Evolutionary conservation across 2,329 filamentous ascomycete genomes (phyloP).

Genomic region (Colletotrichum agaves): DNA sequence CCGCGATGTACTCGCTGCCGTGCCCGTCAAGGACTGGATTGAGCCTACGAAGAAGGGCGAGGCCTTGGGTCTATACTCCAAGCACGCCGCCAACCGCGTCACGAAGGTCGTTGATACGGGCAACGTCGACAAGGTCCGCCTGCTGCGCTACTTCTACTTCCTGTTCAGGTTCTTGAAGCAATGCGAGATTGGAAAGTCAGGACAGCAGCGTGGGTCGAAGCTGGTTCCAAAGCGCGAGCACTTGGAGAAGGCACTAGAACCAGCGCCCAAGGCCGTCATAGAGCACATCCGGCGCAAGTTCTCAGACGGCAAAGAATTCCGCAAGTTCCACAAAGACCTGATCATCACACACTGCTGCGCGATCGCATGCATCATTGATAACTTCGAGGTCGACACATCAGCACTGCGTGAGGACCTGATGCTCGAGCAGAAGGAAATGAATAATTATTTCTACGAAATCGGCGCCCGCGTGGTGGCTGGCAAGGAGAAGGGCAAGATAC

Average conservation of each 20-base stretch:
- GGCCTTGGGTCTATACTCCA: constrained; percentile 66
- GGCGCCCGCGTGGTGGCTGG: constrained; percentile 75
- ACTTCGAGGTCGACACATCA: constrained; percentile 77
- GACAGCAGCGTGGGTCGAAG: constrained; percentile 58
- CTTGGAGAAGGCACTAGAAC: constrained; percentile 64
- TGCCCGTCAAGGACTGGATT: constrained; percentile 81
- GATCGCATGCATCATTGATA: constrained; percentile 76
- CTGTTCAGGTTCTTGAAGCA: constrained; percentile 64
- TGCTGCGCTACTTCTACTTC: constrained; percentile 70
- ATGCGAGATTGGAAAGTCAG: constrained; percentile 50
- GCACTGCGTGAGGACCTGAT: constrained; percentile 77
- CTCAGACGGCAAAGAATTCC: constrained; percentile 70
- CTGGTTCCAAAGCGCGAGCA: constrained; percentile 60
- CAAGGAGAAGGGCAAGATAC: constrained; percentile 67
- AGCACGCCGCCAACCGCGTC: constrained; percentile 74
- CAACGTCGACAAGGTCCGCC: constrained; percentile 64
- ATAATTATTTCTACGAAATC: constrained; percentile 79
- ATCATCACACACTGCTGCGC: constrained; percentile 79
- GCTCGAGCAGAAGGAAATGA: constrained; percentile 76
- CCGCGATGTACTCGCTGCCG: constrained; percentile 70
- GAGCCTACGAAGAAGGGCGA: constrained; percentile 70
- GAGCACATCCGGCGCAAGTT: constrained; percentile 77
- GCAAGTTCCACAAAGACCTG: constrained; percentile 77
- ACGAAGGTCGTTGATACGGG: constrained; percentile 54
- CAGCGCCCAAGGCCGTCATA: constrained; percentile 70